Conservation (phyloP, 2,329 filamentous ascomycete species). For the Aphanocladium album region DNA sequence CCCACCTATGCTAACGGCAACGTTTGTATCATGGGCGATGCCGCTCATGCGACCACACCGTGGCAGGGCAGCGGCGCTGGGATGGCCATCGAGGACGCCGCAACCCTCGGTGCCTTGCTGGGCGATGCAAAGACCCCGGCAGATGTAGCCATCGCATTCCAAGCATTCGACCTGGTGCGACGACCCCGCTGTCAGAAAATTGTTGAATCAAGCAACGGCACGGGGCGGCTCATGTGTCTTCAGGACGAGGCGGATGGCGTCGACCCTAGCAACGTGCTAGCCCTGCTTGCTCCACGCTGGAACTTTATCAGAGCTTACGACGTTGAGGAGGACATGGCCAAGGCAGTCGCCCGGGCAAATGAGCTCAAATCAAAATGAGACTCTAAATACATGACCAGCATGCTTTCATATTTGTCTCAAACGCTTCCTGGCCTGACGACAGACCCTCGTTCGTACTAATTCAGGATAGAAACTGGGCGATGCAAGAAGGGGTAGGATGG, state of each 20-base stretch:
- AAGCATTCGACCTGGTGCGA: conserved; percentile 14
- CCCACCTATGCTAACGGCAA: conserved; percentile 16
- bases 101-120: conserved; percentile 17
- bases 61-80: conserved; percentile 22
- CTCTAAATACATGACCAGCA: too few species aligned
- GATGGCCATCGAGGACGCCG: conserved; percentile 22
- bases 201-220: conserved; percentile 12
- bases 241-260: neutral
- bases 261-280: neutral
- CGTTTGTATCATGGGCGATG: conserved; percentile 23
- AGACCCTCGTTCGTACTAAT: too few species aligned
- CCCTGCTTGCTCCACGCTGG: neutral
- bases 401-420: too few species aligned
- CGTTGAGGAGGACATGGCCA: neutral
- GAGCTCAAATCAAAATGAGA: neutral
- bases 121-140: neutral
- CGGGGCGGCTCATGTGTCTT: conserved; percentile 6
- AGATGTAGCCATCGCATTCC: conserved; percentile 16
- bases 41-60: conserved; percentile 23
- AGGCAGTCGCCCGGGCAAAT: neutral
- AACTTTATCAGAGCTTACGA: neutral
- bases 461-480: too few species aligned
- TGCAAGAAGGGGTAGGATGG: too few species aligned
- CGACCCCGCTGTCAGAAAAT: conserved; percentile 10
- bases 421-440: too few species aligned